Base-by-base conservation (phyloP, 2,329 filamentous ascomycete species). In the Chaetomiaceae sp. region DNA sequence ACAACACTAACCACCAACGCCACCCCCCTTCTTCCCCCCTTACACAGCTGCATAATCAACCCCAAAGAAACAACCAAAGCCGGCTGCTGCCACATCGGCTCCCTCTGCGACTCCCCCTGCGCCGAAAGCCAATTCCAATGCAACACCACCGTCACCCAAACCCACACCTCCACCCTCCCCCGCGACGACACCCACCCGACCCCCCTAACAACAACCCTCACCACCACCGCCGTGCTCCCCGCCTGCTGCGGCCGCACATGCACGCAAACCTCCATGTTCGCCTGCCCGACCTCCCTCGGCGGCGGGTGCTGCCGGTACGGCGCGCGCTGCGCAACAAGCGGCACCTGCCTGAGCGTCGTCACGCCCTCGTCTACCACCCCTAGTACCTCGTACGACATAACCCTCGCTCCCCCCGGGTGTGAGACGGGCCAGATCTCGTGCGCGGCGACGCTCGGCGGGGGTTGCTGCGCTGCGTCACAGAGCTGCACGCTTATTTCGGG, bases 401-500 rank as follows among this genome's bases (percentile, higher is more conserved):
- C 62, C 8, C 58, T 62, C 13, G 57, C 67, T 17, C 75, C 74
- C 57, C 72, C 55, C 1, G 77, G 75, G 45, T 68, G 69, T 10
- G 58, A 54, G 39, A 69, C 70, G 20, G 71, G 68, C 56, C 60
- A 67, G 42, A 79, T 73, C 57, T 66, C 67, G 20, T 81, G 78
- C 57, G 65, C 74, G 16, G 30, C 51, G 8, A 58, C 50, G 2
- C 67, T 74, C 23, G 75, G 77, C 50, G 71, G 71, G 16, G 68
- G 76, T 10, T 82, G 79, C 61, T 82, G 79, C 60, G 62, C 70
- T 48, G 60, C 66, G 8, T 70, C 70, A 0, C 67, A 71, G 51
- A 56, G 61, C 4, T 81, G 77, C 58, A 73, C 71, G 3, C 57
- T 65, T 5, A 57, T 71, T 16, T 58, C 47, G 43, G 68, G 64